phyloP scores from a whole-genome alignment of 495 filamentous ascomycete species.

The Amniculicola lignicola region DNA sequence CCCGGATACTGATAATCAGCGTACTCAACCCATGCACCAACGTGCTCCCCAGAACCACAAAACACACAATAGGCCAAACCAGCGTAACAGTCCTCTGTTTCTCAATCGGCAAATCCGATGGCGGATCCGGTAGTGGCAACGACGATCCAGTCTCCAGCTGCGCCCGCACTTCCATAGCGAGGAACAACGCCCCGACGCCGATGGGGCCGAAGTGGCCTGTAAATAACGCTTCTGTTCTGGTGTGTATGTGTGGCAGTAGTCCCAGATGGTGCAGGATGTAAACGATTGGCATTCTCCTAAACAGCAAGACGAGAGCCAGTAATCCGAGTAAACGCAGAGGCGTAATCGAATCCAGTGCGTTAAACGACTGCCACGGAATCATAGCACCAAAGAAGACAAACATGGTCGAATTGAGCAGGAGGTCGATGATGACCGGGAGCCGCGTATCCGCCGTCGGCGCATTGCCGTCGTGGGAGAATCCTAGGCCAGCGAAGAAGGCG shows the following conservation, averaged over 20 bases:
- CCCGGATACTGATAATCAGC: conserved; percentile 43
- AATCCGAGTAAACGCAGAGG: conserved; percentile 42
- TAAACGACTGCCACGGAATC: conserved; percentile 48
- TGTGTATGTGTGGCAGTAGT: conserved; percentile 46
- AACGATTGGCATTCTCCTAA: conserved; percentile 50
- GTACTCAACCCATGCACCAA: conserved; percentile 50
- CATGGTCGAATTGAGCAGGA: conserved; percentile 49
- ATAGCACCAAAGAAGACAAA: conserved; percentile 52
- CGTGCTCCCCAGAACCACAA: conserved; percentile 49
- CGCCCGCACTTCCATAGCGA: conserved; percentile 51
- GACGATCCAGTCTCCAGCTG: conserved; percentile 46
- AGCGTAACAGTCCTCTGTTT: conserved; percentile 40
- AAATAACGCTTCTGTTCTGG: conserved; percentile 50
- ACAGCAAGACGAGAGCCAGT: conserved; percentile 46
- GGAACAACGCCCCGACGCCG: conserved; percentile 52
- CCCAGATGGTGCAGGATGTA: conserved; percentile 39
- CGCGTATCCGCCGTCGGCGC: conserved; percentile 32
- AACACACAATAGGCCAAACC: conserved; percentile 52
- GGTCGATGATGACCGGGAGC: conserved; percentile 47
- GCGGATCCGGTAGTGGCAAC: conserved; percentile 40
- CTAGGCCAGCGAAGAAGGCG: conserved; percentile 51
- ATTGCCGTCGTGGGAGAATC: conserved; percentile 50
- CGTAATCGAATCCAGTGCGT: conserved; percentile 38
- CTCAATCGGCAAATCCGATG: conserved; percentile 30
- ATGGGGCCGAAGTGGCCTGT: conserved; percentile 54